phyloP scores from a whole-genome alignment of 208 protist genomes.

The Leishmania amazonensis region DNA sequence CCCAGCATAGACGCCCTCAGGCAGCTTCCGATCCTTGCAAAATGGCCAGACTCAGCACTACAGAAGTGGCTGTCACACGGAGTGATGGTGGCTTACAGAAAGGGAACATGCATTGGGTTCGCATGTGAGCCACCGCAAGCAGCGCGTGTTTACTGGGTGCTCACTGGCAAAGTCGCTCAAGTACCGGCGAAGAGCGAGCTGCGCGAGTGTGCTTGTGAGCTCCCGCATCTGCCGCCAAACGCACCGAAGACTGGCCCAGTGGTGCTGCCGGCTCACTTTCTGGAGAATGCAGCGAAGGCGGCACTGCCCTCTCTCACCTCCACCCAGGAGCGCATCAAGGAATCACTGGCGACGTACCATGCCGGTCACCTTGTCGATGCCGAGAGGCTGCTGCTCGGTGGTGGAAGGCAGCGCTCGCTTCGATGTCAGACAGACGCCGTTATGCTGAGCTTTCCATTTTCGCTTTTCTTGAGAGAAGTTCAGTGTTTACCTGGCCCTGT shows the following conservation, averaged over 20 bases:
- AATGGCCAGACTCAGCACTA: conserved; percentile 47
- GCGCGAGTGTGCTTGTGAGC: conserved; percentile 23
- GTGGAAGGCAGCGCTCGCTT: conserved; percentile 42
- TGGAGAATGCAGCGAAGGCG: conserved; percentile 11
- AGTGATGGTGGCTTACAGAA: conserved; percentile 25
- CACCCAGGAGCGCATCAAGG: conserved; percentile 34
- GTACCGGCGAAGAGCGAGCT: conserved; percentile 58
- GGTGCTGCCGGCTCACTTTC: conserved; percentile 38
- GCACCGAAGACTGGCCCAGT: conserved; percentile 32
- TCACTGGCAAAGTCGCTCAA: conserved; percentile 62
- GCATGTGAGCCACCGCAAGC: conserved; percentile 38
- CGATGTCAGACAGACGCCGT: conserved; percentile 53
- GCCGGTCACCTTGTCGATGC: conserved; percentile 55
- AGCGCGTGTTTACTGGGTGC: conserved; percentile 58
- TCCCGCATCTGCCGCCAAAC: conserved; percentile 23
- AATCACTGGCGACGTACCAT: conserved; percentile 46
- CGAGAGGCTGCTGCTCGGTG: conserved; percentile 62
- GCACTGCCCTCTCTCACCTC: conserved; percentile 17
- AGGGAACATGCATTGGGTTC: conserved; percentile 49
- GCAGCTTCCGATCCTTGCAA: conserved; percentile 31
- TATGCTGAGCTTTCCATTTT: conserved; percentile 47
- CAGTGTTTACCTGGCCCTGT: conserved; percentile 21
- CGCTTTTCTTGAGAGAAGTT: conserved; percentile 26
- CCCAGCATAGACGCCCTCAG: conserved; percentile 32
- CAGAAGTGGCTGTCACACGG: conserved; percentile 33